Base-by-base conservation (phyloP, 177 flowering plant genomes). In the Vitis hybrid region DNA sequence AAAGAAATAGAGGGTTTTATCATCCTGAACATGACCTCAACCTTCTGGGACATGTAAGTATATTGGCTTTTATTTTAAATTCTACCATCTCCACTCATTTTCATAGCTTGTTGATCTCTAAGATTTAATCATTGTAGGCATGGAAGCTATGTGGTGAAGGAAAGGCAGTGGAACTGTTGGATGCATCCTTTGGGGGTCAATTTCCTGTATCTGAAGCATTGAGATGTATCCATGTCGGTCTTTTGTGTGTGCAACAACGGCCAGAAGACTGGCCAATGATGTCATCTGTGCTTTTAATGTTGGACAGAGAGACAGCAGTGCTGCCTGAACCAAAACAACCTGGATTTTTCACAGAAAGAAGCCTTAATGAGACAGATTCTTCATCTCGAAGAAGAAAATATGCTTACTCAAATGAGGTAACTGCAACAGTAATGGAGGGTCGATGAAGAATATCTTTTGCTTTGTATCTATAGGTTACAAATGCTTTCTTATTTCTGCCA, bases 211-310 rank as follows among this genome's bases (percentile, higher is more conserved):
- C 48, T 11, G 77, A 82, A 62, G 74, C 70, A 13, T 18, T 72
- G 56, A 80, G 83, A 60, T 76, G 82, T 60, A 82, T 85, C 55
- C 83, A 80, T 3, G 64, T 85, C 14, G 81, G 83, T 12, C 70
- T 85, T 0, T 64, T 82, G 21, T 85, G 86, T 60, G 86, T 85
- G 17, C 84, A 82, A 56, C 60, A 67, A n/a, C 12, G 24, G 6
- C 64, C 71, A 10, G 71, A 68, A 14, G 64, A 59, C 19, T 46
- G 71, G 32, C 64, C 64, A 4, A 68, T 64, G 3, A 68, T 68
- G 71, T 58, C 71, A 11, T 68, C 71, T 59, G 64, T 49, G 21
- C 55, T 68, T 24, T 1, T 68, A 14, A 68, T 68, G 71, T 60
- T 71, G 61, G 61, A 57, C 48, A 71, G 74, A 14, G 74, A 71